Conservation (phyloP, 2,329 filamentous ascomycete species). For the Phaeomoniella chlamydospora region DNA sequence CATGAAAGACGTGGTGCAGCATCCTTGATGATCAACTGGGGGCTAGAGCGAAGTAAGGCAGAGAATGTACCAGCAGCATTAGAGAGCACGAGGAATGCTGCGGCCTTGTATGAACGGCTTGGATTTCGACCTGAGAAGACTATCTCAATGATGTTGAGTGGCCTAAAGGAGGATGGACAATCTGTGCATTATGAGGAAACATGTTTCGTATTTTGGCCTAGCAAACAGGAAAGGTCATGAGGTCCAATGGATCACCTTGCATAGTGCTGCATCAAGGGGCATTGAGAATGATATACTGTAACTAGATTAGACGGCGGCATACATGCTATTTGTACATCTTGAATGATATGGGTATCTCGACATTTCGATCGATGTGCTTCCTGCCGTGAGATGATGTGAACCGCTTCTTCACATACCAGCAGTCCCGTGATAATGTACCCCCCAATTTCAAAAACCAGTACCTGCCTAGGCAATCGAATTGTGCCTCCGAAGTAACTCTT, state of each 20-base stretch:
- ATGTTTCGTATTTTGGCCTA: constrained; percentile 6
- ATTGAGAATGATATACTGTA: not conserved
- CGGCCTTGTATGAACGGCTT: constrained; percentile 6
- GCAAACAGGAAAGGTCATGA: not conserved
- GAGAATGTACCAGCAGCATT: constrained; percentile 5
- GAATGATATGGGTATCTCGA: too few relatives aligned
- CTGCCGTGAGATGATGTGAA: too few relatives aligned
- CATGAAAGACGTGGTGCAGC: constrained; percentile 10
- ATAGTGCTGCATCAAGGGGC: not conserved
- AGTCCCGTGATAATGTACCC: too few relatives aligned
- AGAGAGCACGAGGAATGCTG: constrained; percentile 6
- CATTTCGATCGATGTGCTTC: too few relatives aligned
- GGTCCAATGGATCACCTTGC: not conserved
- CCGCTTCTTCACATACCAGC: too few relatives aligned
- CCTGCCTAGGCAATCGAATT: constrained; percentile 5
- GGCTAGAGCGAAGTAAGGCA: constrained; percentile 5
- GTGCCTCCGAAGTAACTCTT: constrained; percentile 5
- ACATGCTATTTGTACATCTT: too few relatives aligned
- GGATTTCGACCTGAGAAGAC: constrained; percentile 5
- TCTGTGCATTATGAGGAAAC: constrained; percentile 8
- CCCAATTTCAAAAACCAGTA: not conserved
- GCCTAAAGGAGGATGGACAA: constrained; percentile 2
- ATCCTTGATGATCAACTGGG: constrained; percentile 8
- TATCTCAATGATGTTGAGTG: constrained; percentile 6
- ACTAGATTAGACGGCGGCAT: too few relatives aligned